Conservation (phyloP, 2,329 filamentous ascomycete genomes). For the Nannizziopsis arthrosporioides region DNA sequence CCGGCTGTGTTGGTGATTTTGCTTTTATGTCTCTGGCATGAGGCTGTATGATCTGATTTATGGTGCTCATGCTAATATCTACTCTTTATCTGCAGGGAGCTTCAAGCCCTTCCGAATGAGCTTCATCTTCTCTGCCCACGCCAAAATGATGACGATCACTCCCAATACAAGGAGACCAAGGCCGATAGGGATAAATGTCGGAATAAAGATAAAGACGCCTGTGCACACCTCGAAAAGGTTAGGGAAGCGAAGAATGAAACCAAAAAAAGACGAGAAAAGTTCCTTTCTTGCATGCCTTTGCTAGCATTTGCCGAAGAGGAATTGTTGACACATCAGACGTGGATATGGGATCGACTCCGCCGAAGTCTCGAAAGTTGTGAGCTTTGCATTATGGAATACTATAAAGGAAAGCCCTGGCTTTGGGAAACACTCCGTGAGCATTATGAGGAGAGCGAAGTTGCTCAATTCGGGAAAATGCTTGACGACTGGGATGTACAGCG, state of each 20-base stretch:
- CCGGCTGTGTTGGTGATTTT: too few relatives aligned
- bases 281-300: constrained; percentile 57
- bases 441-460: constrained; percentile 38
- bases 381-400: constrained; percentile 61
- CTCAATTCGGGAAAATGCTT: constrained; percentile 45
- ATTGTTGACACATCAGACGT: constrained; percentile 47
- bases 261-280: constrained; percentile 46
- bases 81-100: constrained; percentile 24
- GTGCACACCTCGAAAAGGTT: constrained; percentile 24
- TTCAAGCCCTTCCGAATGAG: constrained; percentile 35
- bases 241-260: constrained; percentile 43
- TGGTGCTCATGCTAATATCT: constrained; percentile 5
- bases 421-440: constrained; percentile 51
- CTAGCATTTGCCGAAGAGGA: constrained; percentile 54
- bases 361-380: constrained; percentile 53
- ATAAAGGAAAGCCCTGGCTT: constrained; percentile 53
- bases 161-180: constrained; percentile 49
- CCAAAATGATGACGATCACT: constrained; percentile 49
- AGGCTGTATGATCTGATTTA: not conserved
- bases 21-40: not conserved
- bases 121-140: constrained; percentile 59
- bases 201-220: constrained; percentile 34
- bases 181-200: constrained; percentile 2
- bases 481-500: constrained; percentile 50
- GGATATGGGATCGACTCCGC: constrained; percentile 49